Evolutionary conservation across 352 stramenopile genomes (phyloP).

Genomic region (Elongisporangium undulatum): DNA sequence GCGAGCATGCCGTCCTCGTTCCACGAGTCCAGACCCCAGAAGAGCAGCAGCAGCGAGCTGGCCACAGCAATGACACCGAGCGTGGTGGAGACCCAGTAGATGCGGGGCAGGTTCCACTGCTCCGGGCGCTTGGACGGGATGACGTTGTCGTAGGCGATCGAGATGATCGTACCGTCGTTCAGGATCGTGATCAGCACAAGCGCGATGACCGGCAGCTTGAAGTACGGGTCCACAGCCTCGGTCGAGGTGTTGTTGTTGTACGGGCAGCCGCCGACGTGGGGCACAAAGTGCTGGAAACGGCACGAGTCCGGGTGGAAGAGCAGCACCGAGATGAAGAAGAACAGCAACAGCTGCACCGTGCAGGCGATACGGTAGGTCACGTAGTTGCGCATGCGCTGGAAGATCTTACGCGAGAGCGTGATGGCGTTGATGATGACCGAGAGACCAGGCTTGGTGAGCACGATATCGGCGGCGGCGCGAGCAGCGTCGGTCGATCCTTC

Average conservation of each 20-base stretch:
- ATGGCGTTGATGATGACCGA: constrained; percentile 91
- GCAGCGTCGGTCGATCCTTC: constrained; percentile 87
- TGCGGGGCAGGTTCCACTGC: constrained; percentile 67
- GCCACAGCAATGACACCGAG: constrained; percentile 76
- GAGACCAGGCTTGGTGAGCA: constrained; percentile 92
- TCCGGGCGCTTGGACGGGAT: constrained; percentile 63
- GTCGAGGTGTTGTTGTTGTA: constrained; percentile 33
- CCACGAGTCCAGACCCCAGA: constrained; percentile 84
- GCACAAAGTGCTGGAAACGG: constrained; percentile 67
- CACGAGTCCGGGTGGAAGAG: constrained; percentile 81
- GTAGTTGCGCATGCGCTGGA: constrained; percentile 93
- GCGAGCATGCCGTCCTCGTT: constrained; percentile 60
- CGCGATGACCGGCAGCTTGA: constrained; percentile 91
- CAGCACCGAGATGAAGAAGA: constrained; percentile 92
- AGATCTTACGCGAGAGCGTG: constrained; percentile 89
- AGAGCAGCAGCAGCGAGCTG: constrained; percentile 81
- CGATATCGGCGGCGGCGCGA: constrained; percentile 90
- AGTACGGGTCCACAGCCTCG: constrained; percentile 66
- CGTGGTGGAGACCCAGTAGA: constrained; percentile 47
- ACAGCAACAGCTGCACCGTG: constrained; percentile 90
- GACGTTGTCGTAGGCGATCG: constrained; percentile 87
- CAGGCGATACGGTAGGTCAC: constrained; percentile 92
- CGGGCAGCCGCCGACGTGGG: constrained; percentile 41
- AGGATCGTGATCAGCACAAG: constrained; percentile 94
- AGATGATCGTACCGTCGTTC: constrained; percentile 94